Conservation (phyloP, 2,329 filamentous ascomycete species). For the Escovopsis weberi region DNA sequence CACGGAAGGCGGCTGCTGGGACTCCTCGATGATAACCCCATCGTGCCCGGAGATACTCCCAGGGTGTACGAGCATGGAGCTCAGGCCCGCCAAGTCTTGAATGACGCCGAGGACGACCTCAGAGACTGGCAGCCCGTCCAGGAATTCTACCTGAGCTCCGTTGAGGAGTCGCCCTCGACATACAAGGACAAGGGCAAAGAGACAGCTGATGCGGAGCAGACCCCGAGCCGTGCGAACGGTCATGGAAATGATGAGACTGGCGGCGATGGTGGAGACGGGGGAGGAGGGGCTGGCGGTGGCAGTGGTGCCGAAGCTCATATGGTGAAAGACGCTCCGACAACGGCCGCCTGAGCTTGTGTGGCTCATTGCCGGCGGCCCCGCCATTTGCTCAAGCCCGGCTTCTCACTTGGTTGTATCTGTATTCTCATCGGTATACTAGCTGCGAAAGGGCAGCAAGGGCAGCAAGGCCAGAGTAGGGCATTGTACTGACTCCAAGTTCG, state of each 20-base stretch:
- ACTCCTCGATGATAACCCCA: conserved; percentile 76
- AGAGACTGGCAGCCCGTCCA: conserved; percentile 50
- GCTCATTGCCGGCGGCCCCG: too few relatives aligned
- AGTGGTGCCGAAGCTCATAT: too few relatives aligned
- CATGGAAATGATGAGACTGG: not conserved
- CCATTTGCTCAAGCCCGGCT: too few relatives aligned
- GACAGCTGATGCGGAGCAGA: not conserved
- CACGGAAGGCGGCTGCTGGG: conserved; percentile 76
- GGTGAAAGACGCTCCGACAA: too few relatives aligned
- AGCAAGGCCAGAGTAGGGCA: too few relatives aligned
- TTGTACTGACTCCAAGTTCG: too few relatives aligned
- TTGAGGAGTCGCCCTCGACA: conserved; percentile 8
- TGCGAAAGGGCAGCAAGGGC: too few relatives aligned
- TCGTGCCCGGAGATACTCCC: conserved; percentile 71
- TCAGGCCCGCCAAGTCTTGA: conserved; percentile 71
- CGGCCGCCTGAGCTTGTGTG: too few relatives aligned
- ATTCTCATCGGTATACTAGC: too few relatives aligned
- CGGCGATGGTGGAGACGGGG: not conserved
- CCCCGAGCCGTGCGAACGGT: conserved; percentile 3
- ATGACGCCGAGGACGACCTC: conserved; percentile 83
- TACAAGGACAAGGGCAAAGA: conserved; percentile 16
- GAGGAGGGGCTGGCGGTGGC: not conserved
- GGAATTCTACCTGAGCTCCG: conserved; percentile 16
- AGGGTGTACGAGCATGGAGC: conserved; percentile 50
- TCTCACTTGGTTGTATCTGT: too few relatives aligned